Base-by-base conservation (phyloP, 371 early-diverging fungal species). In the Batkoa obscura region DNA sequence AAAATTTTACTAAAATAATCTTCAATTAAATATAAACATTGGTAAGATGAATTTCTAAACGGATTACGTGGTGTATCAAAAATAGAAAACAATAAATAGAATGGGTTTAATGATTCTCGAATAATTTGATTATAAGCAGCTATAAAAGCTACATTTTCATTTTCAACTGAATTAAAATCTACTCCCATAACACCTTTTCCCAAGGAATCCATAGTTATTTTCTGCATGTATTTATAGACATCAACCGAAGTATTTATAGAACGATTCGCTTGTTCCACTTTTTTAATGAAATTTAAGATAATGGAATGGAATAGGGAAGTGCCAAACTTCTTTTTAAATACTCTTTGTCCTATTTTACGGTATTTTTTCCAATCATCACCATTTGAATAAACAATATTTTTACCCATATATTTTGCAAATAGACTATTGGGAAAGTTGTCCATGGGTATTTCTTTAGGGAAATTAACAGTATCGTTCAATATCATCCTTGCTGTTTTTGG, bases 171-270 rank as follows among this genome's bases (percentile, higher is more conserved):
- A 39, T 51, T 37, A 39, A 51, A 51, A 3, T 51, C 13, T 3
- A 51, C 38, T 2, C 38, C 52, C 52, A 51, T 37, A 17, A 51
- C 17, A 12, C 15, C 41, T 8, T 12, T 10, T 3, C 52, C 52
- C 17, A 51, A 31, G 6, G 52, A 4, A 12, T 51, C 52, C 43
- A 55, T 55, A n/a, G 45, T 33, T 3, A 34, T 43, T 9, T 43
- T n/a, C 33, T 55, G 55, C 39, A 55, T 39, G 6, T 8, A 39
- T 6, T 15, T 5, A 30, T 41, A 31, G 2, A 55, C 34, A 31
- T 55, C 76, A 23, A 23, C 23, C 23, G 23, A 23, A 23, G 23
- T 23, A 23, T 23, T 23, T 23, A 23, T 23, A 23, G 23, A 23
- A 23, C 23, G 23, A 23, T 23, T 23, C 23, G 23, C 23, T 23